A percentile compares a stretch with the other conserved stretches of the same genome.
Evolutionary conservation across 2,329 filamentous ascomycete species (phyloP).

Genomic region (Phyllosticta ampelicida): DNA sequence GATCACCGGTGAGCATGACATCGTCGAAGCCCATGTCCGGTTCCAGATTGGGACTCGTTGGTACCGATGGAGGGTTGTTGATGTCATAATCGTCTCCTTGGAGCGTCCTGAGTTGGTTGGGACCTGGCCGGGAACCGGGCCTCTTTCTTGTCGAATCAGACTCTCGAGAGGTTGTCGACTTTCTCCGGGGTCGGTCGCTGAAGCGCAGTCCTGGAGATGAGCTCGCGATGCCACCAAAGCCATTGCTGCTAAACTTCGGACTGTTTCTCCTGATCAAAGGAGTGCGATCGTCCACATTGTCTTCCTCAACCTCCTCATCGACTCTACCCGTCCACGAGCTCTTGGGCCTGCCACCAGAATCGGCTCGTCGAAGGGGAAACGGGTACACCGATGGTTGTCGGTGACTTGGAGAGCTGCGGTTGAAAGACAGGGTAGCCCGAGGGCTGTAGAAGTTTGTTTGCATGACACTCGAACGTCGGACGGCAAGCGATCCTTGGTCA

Average conservation of each 20-base stretch:
- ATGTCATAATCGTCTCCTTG: slow-evolving; percentile 44
- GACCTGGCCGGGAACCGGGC: slow-evolving; percentile 15
- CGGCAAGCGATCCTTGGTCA: slow-evolving; percentile 30
- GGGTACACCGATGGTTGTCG: slow-evolving; percentile 11
- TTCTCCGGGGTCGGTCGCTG: slow-evolving; percentile 20
- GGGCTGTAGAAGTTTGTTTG: slow-evolving; percentile 21
- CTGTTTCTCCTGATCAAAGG: slow-evolving; percentile 39
- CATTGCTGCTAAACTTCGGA: slow-evolving; percentile 22
- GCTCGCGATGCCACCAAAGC: slow-evolving; percentile 23
- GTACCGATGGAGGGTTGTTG: slow-evolving; percentile 55
- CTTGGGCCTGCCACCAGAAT: not conserved
- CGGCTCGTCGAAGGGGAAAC: slow-evolving; percentile 1
- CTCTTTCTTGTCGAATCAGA: slow-evolving; percentile 22
- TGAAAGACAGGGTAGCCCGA: slow-evolving; percentile 18
- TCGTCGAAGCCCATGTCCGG: slow-evolving; percentile 45
- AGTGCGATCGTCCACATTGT: slow-evolving; percentile 40
- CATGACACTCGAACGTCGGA: slow-evolving; percentile 35
- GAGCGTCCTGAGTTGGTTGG: slow-evolving; percentile 21
- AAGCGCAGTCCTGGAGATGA: slow-evolving; percentile 21
- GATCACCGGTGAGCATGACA: slow-evolving; percentile 59
- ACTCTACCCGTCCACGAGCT: slow-evolving; percentile 27
- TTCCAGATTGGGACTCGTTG: slow-evolving; percentile 45
- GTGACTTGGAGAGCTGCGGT: slow-evolving; percentile 11
- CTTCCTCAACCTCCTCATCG: slow-evolving; percentile 32
- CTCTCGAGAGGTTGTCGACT: slow-evolving; percentile 19